phyloP scores from a whole-genome alignment of 2,329 filamentous ascomycete genomes.

The Ceratocystis huliohia region DNA sequence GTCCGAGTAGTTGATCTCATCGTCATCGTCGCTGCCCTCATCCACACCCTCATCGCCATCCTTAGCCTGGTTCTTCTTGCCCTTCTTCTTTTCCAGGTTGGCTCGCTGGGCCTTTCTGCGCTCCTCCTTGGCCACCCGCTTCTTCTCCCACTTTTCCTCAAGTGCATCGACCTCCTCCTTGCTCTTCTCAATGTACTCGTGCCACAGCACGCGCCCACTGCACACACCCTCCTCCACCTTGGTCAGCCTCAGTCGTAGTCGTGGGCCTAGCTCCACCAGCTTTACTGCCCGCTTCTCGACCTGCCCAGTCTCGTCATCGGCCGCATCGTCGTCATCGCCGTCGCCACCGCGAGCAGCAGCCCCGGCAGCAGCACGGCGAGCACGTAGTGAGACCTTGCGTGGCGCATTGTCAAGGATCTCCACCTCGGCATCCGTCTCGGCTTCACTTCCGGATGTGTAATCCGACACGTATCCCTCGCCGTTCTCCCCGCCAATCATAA shows the following conservation, averaged over 20 bases:
- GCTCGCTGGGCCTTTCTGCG: conserved; percentile 72
- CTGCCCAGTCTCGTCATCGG: conserved; percentile 28
- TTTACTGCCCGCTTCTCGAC: conserved; percentile 84
- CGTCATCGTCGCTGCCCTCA: conserved; percentile 31
- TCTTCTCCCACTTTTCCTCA: conserved; percentile 71
- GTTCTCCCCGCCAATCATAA: conserved; percentile 70
- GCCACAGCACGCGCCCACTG: conserved; percentile 88
- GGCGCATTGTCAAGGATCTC: conserved; percentile 60
- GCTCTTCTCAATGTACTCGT: conserved; percentile 82
- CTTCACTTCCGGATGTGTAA: conserved; percentile 71
- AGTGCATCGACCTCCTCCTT: conserved; percentile 63
- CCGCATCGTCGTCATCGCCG: conserved; percentile 29
- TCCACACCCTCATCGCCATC: conserved; percentile 28
- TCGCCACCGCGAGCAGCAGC: conserved; percentile 26
- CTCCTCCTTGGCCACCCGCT: conserved; percentile 66
- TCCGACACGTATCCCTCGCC: conserved; percentile 78
- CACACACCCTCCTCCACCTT: conserved; percentile 96
- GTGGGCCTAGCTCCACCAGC: conserved; percentile 79
- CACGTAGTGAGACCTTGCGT: conserved; percentile 38
- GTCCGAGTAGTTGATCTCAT: conserved; percentile 26
- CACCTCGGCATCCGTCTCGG: conserved; percentile 90
- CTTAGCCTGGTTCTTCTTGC: conserved; percentile 32
- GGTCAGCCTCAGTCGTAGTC: conserved; percentile 75
- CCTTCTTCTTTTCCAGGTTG: conserved; percentile 77
- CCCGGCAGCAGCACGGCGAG: conserved; percentile 33